Conservation (phyloP, 108 stramenopile species). For the Fistulifera solaris region DNA sequence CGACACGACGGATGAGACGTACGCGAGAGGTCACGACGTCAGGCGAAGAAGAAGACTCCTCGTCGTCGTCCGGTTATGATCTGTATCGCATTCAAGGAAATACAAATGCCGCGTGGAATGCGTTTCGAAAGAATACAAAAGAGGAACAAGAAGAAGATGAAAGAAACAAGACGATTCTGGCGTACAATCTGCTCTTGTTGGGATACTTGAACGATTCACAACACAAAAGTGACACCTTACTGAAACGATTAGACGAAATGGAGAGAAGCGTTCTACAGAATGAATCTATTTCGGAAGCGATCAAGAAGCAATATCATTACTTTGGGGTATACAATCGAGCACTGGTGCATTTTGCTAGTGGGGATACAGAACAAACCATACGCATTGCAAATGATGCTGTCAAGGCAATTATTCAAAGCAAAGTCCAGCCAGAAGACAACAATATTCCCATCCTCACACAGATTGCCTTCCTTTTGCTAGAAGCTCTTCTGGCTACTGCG, state of each 20-base stretch:
- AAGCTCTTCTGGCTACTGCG: conserved; percentile 19
- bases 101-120: conserved; percentile 24
- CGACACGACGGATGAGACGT: not conserved
- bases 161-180: not conserved
- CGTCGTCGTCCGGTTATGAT: conserved; percentile 4
- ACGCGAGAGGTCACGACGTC: not conserved
- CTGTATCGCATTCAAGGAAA: conserved; percentile 32
- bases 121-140: not conserved
- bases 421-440: conserved; percentile 6
- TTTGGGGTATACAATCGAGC: conserved; percentile 22
- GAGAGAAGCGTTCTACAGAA: conserved; percentile 7
- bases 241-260: not conserved
- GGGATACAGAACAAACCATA: conserved; percentile 9
- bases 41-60: not conserved
- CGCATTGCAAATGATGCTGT: conserved; percentile 8
- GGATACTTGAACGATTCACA: not conserved
- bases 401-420: conserved; percentile 5
- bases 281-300: conserved; percentile 10
- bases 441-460: conserved; percentile 17
- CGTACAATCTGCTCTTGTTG: conserved; percentile 20
- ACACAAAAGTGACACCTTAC: not conserved
- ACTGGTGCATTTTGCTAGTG: conserved; percentile 17
- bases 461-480: conserved; percentile 31
- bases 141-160: not conserved
- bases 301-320: too few relatives aligned